Evolutionary conservation across 768 basidiomycete genomes (phyloP).

Genomic region (Chalciporus piperatus): DNA sequence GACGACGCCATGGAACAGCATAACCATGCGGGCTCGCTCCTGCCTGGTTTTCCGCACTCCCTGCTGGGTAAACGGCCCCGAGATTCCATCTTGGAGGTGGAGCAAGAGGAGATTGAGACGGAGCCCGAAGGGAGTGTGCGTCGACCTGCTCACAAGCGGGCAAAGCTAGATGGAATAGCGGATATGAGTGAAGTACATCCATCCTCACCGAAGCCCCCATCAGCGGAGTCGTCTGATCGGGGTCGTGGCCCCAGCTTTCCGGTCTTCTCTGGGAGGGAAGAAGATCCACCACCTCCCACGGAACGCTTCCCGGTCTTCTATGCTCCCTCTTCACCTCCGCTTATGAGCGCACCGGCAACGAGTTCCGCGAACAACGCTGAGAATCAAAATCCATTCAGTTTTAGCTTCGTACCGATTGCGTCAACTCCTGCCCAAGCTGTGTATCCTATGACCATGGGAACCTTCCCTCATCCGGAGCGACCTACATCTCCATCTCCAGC

Average conservation of each 20-base stretch:
- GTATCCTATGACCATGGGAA: slow-evolving; percentile 38
- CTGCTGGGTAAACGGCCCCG: slow-evolving; percentile 67
- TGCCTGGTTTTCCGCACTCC: slow-evolving; percentile 41
- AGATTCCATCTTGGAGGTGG: slow-evolving; percentile 46
- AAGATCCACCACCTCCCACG: slow-evolving; percentile 50
- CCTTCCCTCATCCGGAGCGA: slow-evolving; percentile 34
- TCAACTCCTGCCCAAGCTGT: slow-evolving; percentile 47
- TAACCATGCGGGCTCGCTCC: slow-evolving; percentile 15
- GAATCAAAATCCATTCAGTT: slow-evolving; percentile 54
- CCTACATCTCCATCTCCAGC: slow-evolving; percentile 34
- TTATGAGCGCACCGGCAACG: slow-evolving; percentile 35
- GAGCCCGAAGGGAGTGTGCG: slow-evolving; percentile 38
- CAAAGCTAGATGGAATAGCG: slow-evolving; percentile 35
- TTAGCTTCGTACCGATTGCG: slow-evolving; percentile 49
- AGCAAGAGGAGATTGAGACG: slow-evolving; percentile 38
- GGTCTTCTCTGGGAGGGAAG: slow-evolving; percentile 43
- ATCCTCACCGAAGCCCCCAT: slow-evolving; percentile 8
- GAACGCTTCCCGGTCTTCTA: slow-evolving; percentile 54
- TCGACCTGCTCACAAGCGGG: slow-evolving; percentile 53
- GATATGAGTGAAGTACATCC: slow-evolving; percentile 15
- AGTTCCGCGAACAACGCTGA: slow-evolving; percentile 50
- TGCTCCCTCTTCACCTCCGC: slow-evolving; percentile 39
- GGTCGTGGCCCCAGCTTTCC: slow-evolving; percentile 43
- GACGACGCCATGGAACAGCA: slow-evolving; percentile 10
- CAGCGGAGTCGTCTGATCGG: slow-evolving; percentile 15